Evolutionary conservation across 208 protist species (phyloP), one percentile per base, ranked within the genome.

Genomic region (Trypanosoma vivax): DNA sequence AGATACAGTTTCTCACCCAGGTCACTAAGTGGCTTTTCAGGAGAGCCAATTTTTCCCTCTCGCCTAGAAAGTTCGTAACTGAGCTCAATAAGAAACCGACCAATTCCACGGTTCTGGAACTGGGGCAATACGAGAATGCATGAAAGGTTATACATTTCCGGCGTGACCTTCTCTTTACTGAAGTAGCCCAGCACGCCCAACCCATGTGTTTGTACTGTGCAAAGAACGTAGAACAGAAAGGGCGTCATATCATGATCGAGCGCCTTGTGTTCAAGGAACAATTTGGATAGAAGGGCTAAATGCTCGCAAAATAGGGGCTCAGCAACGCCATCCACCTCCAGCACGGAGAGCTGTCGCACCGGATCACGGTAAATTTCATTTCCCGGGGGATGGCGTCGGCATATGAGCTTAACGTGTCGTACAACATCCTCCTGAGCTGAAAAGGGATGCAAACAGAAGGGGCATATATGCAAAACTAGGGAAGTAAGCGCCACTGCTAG

Each of bases 191-290:
- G 80, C 48, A 98, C 90, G 66, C 98, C 93, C 46, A 90, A 92
- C 10, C 96, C 97, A 41, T 88, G 64, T 9, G 87, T 62, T 69
- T 98, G 89, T 29, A 92, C 76, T 41, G 96, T 88, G 47, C 89
- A 97, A 42, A 99, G 71, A 5, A 99, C 85, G 59, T 99, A 99
- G 63, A 99, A 99, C 3, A 98, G 66, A 67, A 99, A 99, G 0
- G 96, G 97, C 18, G 98, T 97, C 33, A 99, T 98, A 67, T 99
- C 97, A 70, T 98, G 99, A 65, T 99, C 98, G 3, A 99, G 79
- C 0, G 97, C 99, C 79, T 99, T 99, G 82, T 99, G 97, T 77
- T 99, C 98, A 0, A 99, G 74, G 74, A 99, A 99, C 0, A 99
- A 76, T 59, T 99, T 99, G 0, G 97, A 96, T 2, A 99, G 66